Evolutionary conservation across 495 filamentous ascomycete species (phyloP), one percentile per base, ranked within the genome.

Genomic region (Tuber microsphaerosporum): DNA sequence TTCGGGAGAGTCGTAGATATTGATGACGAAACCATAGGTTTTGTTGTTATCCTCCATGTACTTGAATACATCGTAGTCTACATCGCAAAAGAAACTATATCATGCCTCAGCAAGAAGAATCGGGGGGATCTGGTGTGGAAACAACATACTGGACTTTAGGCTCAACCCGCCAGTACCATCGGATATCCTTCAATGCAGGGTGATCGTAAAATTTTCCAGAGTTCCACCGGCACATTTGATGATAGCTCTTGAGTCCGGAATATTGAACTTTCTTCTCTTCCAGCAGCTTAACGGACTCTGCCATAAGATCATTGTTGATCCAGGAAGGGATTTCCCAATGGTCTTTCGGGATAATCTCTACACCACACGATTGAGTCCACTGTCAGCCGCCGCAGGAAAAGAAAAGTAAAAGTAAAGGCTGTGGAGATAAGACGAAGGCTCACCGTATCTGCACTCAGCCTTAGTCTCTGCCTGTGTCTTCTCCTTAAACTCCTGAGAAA

Each of bases 151-250:
- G 92, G 37, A 99, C 96, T 79, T 98, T 97, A 72, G 96, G 96
- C 85, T 99, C 96, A 42, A 99, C 96, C 73, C 96, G 93, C 96
- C 96, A 99, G 87, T 99, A 99, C 88, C 93, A 99, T 73, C 92
- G 92, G 72, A 88, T 90, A 70, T 94, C 84, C 68, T 87, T 86
- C 31, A 99, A 89, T 0, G 93, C 94, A 0, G 94, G 94, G 85
- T 99, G 96, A 79, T 95, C 92, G 86, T 96, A 97, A 88, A 99
- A 99, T 83, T 97, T 87, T 79, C 95, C 95, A 81, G 92, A 94
- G 87, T 99, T 98, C 96, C 94, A 99, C 70, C 95, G 91, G 83
- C 95, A 99, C 95, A 99, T 99, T 85, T 98, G 92, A 84, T 98
- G 95, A 85, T 99, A 99, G 74, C 93, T 97, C 71, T 93, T 82